Evolutionary conservation across 179 eudicot species (phyloP).

Genomic region (Patellifolia procumbens): DNA sequence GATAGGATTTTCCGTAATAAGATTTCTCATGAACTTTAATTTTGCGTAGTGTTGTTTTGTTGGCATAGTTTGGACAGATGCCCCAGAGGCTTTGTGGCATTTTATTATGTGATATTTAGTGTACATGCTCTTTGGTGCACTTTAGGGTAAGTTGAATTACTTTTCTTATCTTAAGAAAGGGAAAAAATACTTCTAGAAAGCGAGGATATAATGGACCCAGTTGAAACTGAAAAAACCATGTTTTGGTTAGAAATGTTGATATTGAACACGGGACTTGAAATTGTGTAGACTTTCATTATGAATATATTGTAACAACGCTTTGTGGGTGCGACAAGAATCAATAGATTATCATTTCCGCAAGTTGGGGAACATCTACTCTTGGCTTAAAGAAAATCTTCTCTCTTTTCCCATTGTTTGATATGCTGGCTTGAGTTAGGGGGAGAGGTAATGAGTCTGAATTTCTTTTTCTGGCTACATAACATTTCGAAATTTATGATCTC

Average conservation of each 20-base stretch:
- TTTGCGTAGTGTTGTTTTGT: background rate
- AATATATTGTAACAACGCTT: background rate
- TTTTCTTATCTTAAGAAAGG: background rate
- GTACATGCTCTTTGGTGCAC: background rate
- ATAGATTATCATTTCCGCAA: background rate
- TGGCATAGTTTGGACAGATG: no score
- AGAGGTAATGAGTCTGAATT: background rate
- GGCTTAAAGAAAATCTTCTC: background rate
- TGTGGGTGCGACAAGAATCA: no score
- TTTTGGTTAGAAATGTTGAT: background rate
- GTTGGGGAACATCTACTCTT: background rate
- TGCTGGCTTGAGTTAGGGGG: background rate
- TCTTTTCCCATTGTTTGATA: background rate
- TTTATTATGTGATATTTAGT: no score
- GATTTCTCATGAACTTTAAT: background rate
- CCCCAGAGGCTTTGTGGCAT: no score
- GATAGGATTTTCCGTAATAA: background rate
- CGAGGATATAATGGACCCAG: no score
- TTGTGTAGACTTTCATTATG: background rate
- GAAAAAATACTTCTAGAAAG: background rate
- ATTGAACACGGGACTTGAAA: background rate
- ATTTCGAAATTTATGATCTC: background rate
- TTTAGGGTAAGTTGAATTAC: background rate
- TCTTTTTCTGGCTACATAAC: background rate
- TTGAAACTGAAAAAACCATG: no score